A percentile compares a stretch with the other conserved stretches of the same genome.
These are phyloP conservation scores for Vigna angularis DNA, from an alignment of 306 rosid genomes.

Conservation along the genomic window DNA sequence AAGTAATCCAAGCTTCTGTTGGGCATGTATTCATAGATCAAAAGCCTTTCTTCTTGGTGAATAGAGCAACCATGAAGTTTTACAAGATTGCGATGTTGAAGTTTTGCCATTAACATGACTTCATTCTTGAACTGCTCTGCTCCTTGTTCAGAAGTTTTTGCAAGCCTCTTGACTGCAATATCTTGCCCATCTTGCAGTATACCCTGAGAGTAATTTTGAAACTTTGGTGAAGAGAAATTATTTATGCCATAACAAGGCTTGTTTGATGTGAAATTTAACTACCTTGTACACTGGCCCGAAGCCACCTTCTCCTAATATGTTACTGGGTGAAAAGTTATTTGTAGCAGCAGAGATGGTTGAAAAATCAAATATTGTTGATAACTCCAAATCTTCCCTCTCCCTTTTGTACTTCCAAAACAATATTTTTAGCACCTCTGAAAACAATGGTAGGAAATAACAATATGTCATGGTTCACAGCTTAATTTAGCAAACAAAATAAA, in stretches of 20 bases:
- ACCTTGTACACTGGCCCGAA: slow-evolving; percentile 29
- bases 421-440: slow-evolving; percentile 1
- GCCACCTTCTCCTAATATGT: slow-evolving; percentile 32
- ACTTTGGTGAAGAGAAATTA: neutral
- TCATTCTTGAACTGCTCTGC: slow-evolving; percentile 21
- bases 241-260: neutral
- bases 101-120: slow-evolving; percentile 22
- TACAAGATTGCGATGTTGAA: slow-evolving; percentile 15
- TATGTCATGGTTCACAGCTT: neutral
- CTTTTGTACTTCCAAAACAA: neutral
- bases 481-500: neutral
- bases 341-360: slow-evolving; percentile 8
- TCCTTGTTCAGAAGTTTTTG: slow-evolving; percentile 24
- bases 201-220: neutral
- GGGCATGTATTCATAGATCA: slow-evolving; percentile 10
- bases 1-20: slow-evolving; percentile 23
- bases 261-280: neutral
- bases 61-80: slow-evolving; percentile 18
- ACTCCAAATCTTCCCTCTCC: slow-evolving; percentile 10
- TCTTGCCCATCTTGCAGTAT: slow-evolving; percentile 18
- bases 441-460: neutral
- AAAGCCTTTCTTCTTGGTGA: neutral
- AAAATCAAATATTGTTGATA: slow-evolving; percentile 22
- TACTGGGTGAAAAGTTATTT: slow-evolving; percentile 1
- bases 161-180: slow-evolving; percentile 22